phyloP scores from a whole-genome alignment of 805 yeast genomes.

The Suhomyces emberorum region DNA sequence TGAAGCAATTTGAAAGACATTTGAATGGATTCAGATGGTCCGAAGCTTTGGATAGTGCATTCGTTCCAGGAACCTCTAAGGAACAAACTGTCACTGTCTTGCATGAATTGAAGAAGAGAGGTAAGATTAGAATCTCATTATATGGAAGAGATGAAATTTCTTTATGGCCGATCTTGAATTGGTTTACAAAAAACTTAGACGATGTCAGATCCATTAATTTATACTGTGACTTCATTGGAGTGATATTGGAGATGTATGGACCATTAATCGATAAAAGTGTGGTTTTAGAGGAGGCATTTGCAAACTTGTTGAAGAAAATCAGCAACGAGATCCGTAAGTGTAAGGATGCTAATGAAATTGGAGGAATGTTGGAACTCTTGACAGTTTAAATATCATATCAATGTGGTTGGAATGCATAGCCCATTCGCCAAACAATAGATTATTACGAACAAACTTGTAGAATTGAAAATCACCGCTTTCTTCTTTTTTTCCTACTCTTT shows the following conservation, averaged over 20 bases:
- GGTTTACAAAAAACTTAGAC: slow-evolving; percentile 75
- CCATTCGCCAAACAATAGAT: no score
- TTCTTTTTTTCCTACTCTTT: slow-evolving; percentile 9
- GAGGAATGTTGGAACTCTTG: slow-evolving; percentile 89
- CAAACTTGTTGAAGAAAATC: slow-evolving; percentile 58
- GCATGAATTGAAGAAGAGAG: slow-evolving; percentile 82
- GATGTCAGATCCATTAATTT: slow-evolving; percentile 70
- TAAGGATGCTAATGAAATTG: slow-evolving; percentile 81
- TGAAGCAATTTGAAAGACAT: slow-evolving; percentile 78
- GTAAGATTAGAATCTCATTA: slow-evolving; percentile 80
- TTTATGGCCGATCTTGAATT: slow-evolving; percentile 79
- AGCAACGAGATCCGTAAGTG: slow-evolving; percentile 71
- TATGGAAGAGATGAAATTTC: slow-evolving; percentile 81
- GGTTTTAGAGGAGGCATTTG: slow-evolving; percentile 69
- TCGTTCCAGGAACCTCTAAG: slow-evolving; percentile 70
- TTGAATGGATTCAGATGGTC: slow-evolving; percentile 87
- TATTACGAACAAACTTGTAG: no score
- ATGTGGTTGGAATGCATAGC: no score
- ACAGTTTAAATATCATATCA: slow-evolving; percentile 51
- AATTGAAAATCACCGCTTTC: slow-evolving; percentile 5
- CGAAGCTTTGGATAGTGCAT: slow-evolving; percentile 88
- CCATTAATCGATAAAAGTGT: slow-evolving; percentile 69
- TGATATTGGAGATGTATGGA: slow-evolving; percentile 72
- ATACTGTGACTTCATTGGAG: slow-evolving; percentile 65
- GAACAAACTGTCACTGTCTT: slow-evolving; percentile 81